Evolutionary conservation across 2,329 filamentous ascomycete genomes (phyloP), one percentile per base, ranked within the genome.

Genomic region (Fusarium multiceps): DNA sequence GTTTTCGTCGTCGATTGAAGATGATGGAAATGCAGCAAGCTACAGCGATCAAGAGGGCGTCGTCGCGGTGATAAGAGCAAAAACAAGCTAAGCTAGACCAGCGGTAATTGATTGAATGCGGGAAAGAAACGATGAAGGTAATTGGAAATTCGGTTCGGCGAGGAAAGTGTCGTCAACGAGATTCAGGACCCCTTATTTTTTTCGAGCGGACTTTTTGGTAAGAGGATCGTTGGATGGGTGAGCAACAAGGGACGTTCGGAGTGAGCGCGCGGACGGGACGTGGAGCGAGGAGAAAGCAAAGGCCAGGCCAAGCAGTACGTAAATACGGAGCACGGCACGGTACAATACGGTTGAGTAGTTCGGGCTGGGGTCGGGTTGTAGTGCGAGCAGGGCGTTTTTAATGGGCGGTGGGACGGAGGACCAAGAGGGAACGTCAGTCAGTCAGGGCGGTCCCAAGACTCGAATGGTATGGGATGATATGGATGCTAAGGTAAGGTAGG

Each of bases 361-460:
- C 25, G 23, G 32, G 34, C 49, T 51, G 40, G 66, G 67, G 67
- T 58, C 37, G 40, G 56, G 16, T 23, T 42, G 49, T 53, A 55
- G 54, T 59, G 66, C 50, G 56, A 49, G 55, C 45, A 60, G 63
- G 59, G 67, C 69, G 68, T 66, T 66, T 69, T 63, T 69, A 40
- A 65, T 68, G 66, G 75, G 75, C 72, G 68, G 75, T 75, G 71
- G 73, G 68, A 77, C 71, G 72, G 62, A 66, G 53, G 48, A 58
- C 57, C 57, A 57, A 65, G 62, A 45, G 57, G 60, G 51, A 46
- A 42, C 53, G 46, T 40, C 27, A 53, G 45, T 73, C 12, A 25
- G 48, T 73, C 12, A 25, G 25, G 42, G 28, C 46, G 71, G 74
- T 71, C 75, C 34, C 23, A 53, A 41, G 23, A 42, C 49, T 27